phyloP scores from a whole-genome alignment of 345 rosid genomes.

The Aquilaria malaccensis region DNA sequence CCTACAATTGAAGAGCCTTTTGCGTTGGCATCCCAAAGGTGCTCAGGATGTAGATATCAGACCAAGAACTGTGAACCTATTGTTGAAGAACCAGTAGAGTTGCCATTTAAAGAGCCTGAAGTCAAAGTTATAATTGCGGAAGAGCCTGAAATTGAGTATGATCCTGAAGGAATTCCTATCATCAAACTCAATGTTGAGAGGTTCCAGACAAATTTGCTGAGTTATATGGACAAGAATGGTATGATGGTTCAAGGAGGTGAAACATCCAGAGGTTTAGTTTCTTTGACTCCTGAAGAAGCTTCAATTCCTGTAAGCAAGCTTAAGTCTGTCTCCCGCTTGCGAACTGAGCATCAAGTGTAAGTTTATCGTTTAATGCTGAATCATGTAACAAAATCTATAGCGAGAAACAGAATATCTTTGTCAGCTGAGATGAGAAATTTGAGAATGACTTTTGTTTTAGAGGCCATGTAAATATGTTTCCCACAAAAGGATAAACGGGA shows the following conservation, averaged over 20 bases:
- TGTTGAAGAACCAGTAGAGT: conserved; percentile 45
- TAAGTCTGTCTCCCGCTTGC: conserved; percentile 30
- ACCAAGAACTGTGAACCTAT: conserved; percentile 30
- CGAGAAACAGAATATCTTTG: too few relatives aligned
- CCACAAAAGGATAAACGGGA: too few relatives aligned
- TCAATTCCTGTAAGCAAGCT: conserved; percentile 36
- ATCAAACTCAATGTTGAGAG: conserved; percentile 30
- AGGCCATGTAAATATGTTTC: too few relatives aligned
- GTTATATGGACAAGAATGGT: conserved; percentile 16
- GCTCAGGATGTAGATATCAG: neutral
- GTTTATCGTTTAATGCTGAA: conserved; percentile 11
- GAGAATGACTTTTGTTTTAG: too few relatives aligned
- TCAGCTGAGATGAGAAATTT: too few relatives aligned
- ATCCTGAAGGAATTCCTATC: conserved; percentile 37
- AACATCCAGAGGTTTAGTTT: conserved; percentile 37
- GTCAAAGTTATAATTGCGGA: neutral
- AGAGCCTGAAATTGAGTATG: conserved; percentile 37
- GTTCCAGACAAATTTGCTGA: conserved; percentile 23
- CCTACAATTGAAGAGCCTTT: conserved; percentile 13
- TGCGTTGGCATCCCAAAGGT: neutral
- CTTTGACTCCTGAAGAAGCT: conserved; percentile 33
- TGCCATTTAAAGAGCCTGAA: conserved; percentile 28
- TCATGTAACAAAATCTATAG: neutral
- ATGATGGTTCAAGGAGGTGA: conserved; percentile 20
- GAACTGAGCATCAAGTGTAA: conserved; percentile 70